These are phyloP conservation scores for Lathyrus aphaca DNA, from an alignment of 306 rosid species.

Conservation along the genomic window DNA sequence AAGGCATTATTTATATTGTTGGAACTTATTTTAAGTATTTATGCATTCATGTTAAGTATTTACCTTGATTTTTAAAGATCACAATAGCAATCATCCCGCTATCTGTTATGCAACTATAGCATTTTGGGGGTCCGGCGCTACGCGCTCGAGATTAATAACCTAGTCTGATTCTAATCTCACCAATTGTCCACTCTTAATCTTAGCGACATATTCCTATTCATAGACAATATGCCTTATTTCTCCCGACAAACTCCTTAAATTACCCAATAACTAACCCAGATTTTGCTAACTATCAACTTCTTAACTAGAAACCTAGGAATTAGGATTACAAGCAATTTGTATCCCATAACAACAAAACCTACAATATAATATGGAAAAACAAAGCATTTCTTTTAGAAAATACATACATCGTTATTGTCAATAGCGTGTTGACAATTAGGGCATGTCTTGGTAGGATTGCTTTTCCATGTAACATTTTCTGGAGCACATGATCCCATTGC, in stretches of 20 bases:
- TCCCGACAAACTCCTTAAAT: not conserved
- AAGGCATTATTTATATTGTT: too few species aligned
- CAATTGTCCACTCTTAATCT: too few species aligned
- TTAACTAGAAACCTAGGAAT: not conserved
- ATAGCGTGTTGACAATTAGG: slow-evolving; percentile 72
- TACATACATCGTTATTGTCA: slow-evolving; percentile 76
- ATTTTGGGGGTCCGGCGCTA: too few species aligned
- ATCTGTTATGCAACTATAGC: too few species aligned
- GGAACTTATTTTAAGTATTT: too few species aligned
- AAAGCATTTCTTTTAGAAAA: not conserved
- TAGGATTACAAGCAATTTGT: not conserved
- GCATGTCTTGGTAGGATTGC: slow-evolving; percentile 79
- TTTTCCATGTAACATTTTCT: slow-evolving; percentile 60
- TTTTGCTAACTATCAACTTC: not conserved
- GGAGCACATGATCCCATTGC: slow-evolving; percentile 64
- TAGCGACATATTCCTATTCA: not conserved
- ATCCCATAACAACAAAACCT: not conserved
- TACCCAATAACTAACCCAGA: not conserved
- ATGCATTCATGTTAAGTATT: too few species aligned
- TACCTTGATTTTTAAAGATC: too few species aligned
- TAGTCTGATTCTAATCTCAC: too few species aligned
- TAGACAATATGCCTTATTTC: not conserved
- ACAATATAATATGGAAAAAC: slow-evolving; percentile 16
- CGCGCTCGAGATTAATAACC: too few species aligned
- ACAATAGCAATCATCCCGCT: too few species aligned